These are phyloP conservation scores for Lachnellula subtilissima DNA, from an alignment of 2,329 filamentous ascomycete genomes.

Conservation along the genomic window DNA sequence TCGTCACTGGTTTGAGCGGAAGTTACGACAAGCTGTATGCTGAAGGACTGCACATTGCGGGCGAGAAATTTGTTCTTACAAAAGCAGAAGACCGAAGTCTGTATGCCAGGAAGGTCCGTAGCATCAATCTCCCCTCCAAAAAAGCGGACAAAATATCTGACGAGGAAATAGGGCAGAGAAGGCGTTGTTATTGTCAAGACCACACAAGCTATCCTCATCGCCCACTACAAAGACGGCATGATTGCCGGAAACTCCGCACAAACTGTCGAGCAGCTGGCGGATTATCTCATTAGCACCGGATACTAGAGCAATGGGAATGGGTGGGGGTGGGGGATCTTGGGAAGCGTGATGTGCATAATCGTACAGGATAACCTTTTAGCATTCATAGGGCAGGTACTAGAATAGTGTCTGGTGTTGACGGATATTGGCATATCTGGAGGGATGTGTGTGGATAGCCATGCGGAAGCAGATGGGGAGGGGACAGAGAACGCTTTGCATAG, in stretches of 20 bases:
- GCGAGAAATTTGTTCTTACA: constrained; percentile 73
- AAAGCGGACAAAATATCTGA: constrained; percentile 3
- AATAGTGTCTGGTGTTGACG: constrained; percentile 22
- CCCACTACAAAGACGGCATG: constrained; percentile 72
- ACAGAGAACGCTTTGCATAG: constrained; percentile 22
- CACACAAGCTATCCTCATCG: constrained; percentile 80
- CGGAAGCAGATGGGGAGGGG: constrained; percentile 10
- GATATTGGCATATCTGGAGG: constrained; percentile 12
- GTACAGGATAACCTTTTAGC: constrained; percentile 11
- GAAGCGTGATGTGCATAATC: constrained; percentile 16
- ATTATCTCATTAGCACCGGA: constrained; percentile 68
- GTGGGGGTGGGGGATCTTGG: background rate
- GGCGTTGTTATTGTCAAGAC: constrained; percentile 84
- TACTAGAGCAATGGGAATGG: constrained; percentile 53
- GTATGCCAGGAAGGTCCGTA: constrained; percentile 79
- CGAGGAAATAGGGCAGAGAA: constrained; percentile 58
- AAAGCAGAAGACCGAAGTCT: constrained; percentile 72
- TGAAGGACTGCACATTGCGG: constrained; percentile 70
- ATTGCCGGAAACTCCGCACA: constrained; percentile 71
- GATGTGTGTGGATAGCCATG: constrained; percentile 18
- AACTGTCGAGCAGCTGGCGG: constrained; percentile 76
- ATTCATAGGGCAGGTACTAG: constrained; percentile 26
- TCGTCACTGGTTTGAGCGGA: constrained; percentile 48
- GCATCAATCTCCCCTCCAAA: background rate
- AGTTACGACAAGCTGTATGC: constrained; percentile 58